These are phyloP conservation scores for Calocybe cyanea DNA, from an alignment of 768 basidiomycete species.

Conservation along the genomic window DNA sequence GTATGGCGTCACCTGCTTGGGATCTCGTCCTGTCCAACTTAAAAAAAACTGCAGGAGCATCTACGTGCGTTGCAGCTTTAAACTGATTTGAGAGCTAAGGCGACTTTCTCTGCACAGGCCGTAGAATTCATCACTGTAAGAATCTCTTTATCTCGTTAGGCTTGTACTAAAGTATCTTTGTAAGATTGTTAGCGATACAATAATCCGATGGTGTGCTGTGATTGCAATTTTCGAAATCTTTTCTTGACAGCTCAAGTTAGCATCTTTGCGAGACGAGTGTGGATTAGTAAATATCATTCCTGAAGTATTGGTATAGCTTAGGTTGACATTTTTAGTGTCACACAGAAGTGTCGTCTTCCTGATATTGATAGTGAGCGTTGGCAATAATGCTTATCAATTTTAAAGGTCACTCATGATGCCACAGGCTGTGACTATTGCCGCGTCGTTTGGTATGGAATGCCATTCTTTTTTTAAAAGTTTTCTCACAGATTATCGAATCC, in stretches of 20 bases:
- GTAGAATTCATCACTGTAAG: slow-evolving; percentile 12
- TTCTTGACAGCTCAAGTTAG: slow-evolving; percentile 16
- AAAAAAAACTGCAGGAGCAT: slow-evolving; percentile 7
- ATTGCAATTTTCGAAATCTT: neutral
- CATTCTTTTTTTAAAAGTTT: neutral
- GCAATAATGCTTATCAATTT: too few relatives aligned
- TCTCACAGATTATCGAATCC: neutral
- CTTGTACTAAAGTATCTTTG: neutral
- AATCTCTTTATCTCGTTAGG: neutral
- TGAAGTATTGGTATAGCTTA: neutral
- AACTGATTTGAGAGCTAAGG: neutral
- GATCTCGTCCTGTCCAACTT: neutral
- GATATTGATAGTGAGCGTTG: slow-evolving; percentile 14
- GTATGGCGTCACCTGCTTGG: slow-evolving; percentile 10
- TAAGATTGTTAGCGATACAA: slow-evolving; percentile 22
- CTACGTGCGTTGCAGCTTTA: slow-evolving; percentile 5
- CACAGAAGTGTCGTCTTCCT: slow-evolving; percentile 14
- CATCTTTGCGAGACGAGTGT: slow-evolving; percentile 24
- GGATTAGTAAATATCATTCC: slow-evolving; percentile 18
- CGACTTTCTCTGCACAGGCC: neutral
- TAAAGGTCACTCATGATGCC: too few relatives aligned
- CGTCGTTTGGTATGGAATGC: slow-evolving; percentile 16
- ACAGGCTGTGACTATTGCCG: slow-evolving; percentile 7
- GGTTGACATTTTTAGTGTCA: slow-evolving; percentile 13
- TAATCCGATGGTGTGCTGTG: slow-evolving; percentile 24